Evolutionary conservation across 768 basidiomycete genomes (phyloP).

Genomic region (Termitomyces sp.): DNA sequence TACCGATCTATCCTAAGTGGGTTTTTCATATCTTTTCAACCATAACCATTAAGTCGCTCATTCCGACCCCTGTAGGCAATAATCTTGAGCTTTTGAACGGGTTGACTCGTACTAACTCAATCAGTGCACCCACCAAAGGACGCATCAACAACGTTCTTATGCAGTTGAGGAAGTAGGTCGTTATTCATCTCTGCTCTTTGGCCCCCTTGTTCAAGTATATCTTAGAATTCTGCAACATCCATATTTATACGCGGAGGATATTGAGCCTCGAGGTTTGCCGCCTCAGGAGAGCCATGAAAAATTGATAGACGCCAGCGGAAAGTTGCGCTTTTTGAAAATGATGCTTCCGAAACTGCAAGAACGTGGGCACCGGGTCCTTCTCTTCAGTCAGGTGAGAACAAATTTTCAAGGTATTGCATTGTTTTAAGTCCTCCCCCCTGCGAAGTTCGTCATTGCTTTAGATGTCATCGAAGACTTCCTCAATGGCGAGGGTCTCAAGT

Average conservation of each 20-base stretch:
- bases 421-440: background rate
- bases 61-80: conserved; percentile 40
- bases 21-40: conserved; percentile 15
- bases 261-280: conserved; percentile 66
- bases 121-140: conserved; percentile 35
- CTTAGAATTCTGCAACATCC: conserved; percentile 86
- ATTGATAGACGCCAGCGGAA: conserved; percentile 80
- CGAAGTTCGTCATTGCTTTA: conserved; percentile 82
- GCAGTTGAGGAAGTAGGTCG: conserved; percentile 77
- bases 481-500: conserved; percentile 73
- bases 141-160: conserved; percentile 81
- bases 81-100: conserved; percentile 64
- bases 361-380: conserved; percentile 81
- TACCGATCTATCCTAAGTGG: conserved; percentile 82
- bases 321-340: conserved; percentile 71
- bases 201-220: background rate
- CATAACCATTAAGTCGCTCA: conserved; percentile 1
- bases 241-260: conserved; percentile 73
- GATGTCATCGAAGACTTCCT: conserved; percentile 89
- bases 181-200: background rate
- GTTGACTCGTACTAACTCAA: conserved; percentile 39
- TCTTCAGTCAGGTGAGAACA: conserved; percentile 75
- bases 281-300: conserved; percentile 65
- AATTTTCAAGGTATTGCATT: background rate
- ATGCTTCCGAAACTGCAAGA: conserved; percentile 81